Percentiles rank a stretch among this genome's conserved stretches.
Conservation (phyloP, 2,329 filamentous ascomycete species). For the Penicillium sp. region DNA sequence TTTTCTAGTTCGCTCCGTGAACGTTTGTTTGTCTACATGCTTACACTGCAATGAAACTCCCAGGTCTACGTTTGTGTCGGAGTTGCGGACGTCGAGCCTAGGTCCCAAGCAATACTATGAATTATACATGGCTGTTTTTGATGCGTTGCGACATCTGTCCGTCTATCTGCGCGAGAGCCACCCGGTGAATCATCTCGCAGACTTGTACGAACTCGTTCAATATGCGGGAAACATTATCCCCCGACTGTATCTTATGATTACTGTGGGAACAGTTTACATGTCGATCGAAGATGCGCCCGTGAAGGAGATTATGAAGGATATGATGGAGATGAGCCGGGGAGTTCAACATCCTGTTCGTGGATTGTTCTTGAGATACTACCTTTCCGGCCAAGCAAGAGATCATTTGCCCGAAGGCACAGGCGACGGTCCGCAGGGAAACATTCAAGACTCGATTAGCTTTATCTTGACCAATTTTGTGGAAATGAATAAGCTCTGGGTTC, state of each 20-base stretch:
- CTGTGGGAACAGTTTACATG: slow-evolving; percentile 98
- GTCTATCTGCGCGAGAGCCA: slow-evolving; percentile 97
- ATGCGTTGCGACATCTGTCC: slow-evolving; percentile 91
- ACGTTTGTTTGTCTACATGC: slow-evolving; percentile 18
- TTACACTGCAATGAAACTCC: slow-evolving; percentile 1
- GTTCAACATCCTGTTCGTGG: slow-evolving; percentile 96
- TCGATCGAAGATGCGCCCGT: slow-evolving; percentile 95
- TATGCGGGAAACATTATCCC: slow-evolving; percentile 98
- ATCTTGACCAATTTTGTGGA: slow-evolving; percentile 98
- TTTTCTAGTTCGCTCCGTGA: not conserved
- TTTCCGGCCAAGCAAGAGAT: slow-evolving; percentile 91
- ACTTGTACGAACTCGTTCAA: slow-evolving; percentile 95
- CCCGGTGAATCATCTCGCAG: slow-evolving; percentile 94
- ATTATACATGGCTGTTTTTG: slow-evolving; percentile 98
- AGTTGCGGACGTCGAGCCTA: slow-evolving; percentile 91
- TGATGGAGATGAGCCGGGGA: slow-evolving; percentile 99
- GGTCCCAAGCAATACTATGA: slow-evolving; percentile 99
- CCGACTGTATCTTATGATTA: slow-evolving; percentile 97
- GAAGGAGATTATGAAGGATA: slow-evolving; percentile 99
- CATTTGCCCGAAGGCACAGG: slow-evolving; percentile 74
- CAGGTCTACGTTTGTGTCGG: slow-evolving; percentile 97
- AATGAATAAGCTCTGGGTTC: slow-evolving; percentile 99
- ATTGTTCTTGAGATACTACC: slow-evolving; percentile 91
- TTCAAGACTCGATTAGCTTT: slow-evolving; percentile 97
- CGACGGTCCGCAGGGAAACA: slow-evolving; percentile 89